phyloP scores from a whole-genome alignment of 768 basidiomycete genomes.

The Rhodosporidiobolus sp. region DNA sequence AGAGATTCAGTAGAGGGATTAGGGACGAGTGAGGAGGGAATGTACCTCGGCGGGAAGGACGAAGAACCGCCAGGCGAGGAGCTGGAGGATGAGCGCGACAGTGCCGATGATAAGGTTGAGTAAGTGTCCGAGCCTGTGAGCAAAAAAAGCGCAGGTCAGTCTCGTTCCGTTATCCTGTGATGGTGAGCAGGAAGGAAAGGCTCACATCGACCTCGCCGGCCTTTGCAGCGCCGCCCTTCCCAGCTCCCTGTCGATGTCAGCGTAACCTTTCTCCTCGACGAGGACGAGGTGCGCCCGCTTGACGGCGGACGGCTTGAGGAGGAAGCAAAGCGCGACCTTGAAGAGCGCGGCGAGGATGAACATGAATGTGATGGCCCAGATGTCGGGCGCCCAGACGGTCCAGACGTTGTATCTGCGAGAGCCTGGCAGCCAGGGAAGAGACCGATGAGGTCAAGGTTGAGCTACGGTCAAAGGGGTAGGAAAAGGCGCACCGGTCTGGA shows the following conservation, averaged over 20 bases:
- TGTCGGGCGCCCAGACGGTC: conserved; percentile 4
- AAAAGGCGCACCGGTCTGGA: neutral
- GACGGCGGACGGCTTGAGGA: neutral
- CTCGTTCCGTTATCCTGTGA: too few species aligned
- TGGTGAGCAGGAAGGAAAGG: neutral
- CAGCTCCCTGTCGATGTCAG: neutral
- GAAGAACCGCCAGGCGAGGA: conserved; percentile 12
- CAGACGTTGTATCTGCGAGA: neutral
- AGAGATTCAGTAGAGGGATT: neutral
- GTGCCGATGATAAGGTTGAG: neutral
- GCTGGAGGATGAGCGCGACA: conserved; percentile 2
- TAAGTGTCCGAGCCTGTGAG: neutral
- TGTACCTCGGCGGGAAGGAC: neutral
- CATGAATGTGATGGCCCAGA: neutral
- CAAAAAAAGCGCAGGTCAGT: neutral
- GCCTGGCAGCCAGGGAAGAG: too few species aligned
- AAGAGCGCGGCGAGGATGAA: neutral
- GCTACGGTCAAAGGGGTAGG: too few species aligned
- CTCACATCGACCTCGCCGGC: conserved; percentile 11
- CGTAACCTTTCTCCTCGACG: neutral
- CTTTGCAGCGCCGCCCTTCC: neutral
- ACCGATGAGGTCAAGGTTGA: too few species aligned
- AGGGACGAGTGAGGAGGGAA: neutral
- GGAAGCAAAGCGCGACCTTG: neutral
- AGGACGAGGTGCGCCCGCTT: neutral